Base-by-base conservation (phyloP, 495 filamentous ascomycete species). In the Hyaloscypha finlandica region DNA sequence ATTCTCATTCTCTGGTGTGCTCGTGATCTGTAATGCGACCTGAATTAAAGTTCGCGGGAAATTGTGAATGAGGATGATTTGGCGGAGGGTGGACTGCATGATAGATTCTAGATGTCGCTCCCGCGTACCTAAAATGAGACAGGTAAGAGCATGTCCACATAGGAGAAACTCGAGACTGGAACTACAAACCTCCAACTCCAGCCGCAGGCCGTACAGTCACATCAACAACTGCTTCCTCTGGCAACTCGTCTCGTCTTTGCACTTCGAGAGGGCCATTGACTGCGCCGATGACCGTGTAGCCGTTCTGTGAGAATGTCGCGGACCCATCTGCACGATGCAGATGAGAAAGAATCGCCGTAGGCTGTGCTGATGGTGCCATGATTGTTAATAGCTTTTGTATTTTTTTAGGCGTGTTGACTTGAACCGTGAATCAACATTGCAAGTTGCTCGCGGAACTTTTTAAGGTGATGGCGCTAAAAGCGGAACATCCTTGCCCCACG, bases 241-340 rank as follows among this genome's bases (percentile, higher is more conserved):
- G 90, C 62, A 92, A 86, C 70, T 97, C 89, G 72, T 97, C 94
- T 69, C 91, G 85, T 70, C 93, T 88, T 68, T 86, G 88, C 22
- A 94, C 92, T 77, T 97, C 94, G 70, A 97, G 84, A n/a, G 95
- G 95, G 0, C 92, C 95, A 75, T 94, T 97, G 67, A 96, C 92
- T 14, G 92, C 88, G 61, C 89, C 92, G 57, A 95, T 85, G 68
- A 98, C 84, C 59, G 87, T 88, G 76, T 90, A 96, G 39, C 91
- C 91, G 56, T 90, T 89, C 64, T 85, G 82, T 19, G 89, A 86
- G 75, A 92, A 94, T 35, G 86, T 91, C 9, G 93, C 93, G 60
- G 95, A 98, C 59, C 95, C 95, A 76, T 97, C 93, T 33, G 93
- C 83, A 48, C 90, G 89, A 63, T 83, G 77, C 6, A 97, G 86